Percentiles rank a stretch among this genome's conserved stretches.
phyloP scores from a whole-genome alignment of 345 rosid genomes.

The Excoecaria cochinchinensis region DNA sequence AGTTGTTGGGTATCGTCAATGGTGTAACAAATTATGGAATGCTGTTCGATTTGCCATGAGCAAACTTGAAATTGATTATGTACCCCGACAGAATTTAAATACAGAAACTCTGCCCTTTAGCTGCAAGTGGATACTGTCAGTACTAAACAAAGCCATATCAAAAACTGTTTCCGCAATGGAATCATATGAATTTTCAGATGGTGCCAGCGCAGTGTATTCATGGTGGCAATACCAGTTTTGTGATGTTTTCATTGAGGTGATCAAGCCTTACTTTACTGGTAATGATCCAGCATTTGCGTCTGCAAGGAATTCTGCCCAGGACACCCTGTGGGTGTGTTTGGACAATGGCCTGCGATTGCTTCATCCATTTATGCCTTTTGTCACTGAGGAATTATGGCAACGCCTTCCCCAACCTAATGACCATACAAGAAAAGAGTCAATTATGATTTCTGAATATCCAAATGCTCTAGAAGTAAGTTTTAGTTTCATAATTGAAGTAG shows the following conservation, averaged over 20 bases:
- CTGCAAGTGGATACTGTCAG: constrained; percentile 90
- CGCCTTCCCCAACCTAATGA: constrained; percentile 61
- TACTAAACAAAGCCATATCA: constrained; percentile 65
- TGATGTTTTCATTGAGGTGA: constrained; percentile 87
- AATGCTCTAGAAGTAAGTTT: constrained; percentile 56
- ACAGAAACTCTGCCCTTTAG: constrained; percentile 64
- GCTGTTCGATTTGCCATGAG: constrained; percentile 95
- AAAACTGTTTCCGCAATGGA: constrained; percentile 57
- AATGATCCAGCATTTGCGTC: constrained; percentile 52
- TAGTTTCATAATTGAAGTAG: neutral
- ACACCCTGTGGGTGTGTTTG: constrained; percentile 74
- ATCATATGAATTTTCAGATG: constrained; percentile 76
- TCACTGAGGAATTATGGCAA: constrained; percentile 96
- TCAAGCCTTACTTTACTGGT: constrained; percentile 77
- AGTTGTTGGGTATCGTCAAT: constrained; percentile 97
- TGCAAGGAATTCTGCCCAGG: constrained; percentile 61
- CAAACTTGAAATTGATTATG: constrained; percentile 69
- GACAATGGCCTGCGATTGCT: constrained; percentile 87
- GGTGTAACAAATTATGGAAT: constrained; percentile 99
- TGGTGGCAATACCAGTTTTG: constrained; percentile 99
- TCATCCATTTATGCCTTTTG: constrained; percentile 96
- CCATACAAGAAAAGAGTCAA: constrained; percentile 56
- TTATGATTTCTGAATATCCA: constrained; percentile 80
- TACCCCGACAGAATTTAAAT: constrained; percentile 46
- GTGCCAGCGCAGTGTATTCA: constrained; percentile 68